Base-by-base conservation (phyloP, 106 monocot species). In the Acorus calamus region DNA sequence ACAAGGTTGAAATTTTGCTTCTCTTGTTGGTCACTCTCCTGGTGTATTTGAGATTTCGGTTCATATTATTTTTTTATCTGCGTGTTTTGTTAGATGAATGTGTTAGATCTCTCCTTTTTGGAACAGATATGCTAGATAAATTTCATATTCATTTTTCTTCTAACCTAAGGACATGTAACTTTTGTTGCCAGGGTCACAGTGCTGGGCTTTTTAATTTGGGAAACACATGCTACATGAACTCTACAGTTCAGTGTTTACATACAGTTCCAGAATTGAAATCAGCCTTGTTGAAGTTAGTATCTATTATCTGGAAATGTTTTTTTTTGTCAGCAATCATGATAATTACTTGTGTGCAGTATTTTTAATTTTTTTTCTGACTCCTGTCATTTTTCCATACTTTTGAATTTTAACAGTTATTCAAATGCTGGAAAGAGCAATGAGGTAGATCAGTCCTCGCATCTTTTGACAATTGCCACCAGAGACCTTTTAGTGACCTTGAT, bases 141-240 rank as follows among this genome's bases (percentile, higher is more conserved):
- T 28, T 28, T 28, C 28, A 28, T 28, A 28, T 28, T 28, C 28
- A 28, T 28, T 28, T 28, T 28, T 28, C 28, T 28, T 28, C 1
- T 28, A 28, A 28, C 28, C 28, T 28, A 28, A 28, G 28, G 28
- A 28, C 28, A 28, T 28, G 28, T 28, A 28, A 28, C 63, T 55
- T 70, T 7, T 64, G 11, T 67, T 68, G 45, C 6, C 52, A 99
- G 98, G 98, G 92, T 58, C 88, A 88, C 57, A 79, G 81, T 76
- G 82, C 81, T 56, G 98, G 98, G 61, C 86, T 99, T 2, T 83
- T 75, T 75, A 99, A 99, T 55, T 65, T 99, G 74, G 98, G 92
- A 71, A 99, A 99, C 78, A 99, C 98, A 2, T 99, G 98, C 65
- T 99, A 99, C 54, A 86, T 99, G 98, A 99, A 99, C 57, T 99